Evolutionary conservation across 306 rosid species (phyloP).

Genomic region (Cicer bijugum): DNA sequence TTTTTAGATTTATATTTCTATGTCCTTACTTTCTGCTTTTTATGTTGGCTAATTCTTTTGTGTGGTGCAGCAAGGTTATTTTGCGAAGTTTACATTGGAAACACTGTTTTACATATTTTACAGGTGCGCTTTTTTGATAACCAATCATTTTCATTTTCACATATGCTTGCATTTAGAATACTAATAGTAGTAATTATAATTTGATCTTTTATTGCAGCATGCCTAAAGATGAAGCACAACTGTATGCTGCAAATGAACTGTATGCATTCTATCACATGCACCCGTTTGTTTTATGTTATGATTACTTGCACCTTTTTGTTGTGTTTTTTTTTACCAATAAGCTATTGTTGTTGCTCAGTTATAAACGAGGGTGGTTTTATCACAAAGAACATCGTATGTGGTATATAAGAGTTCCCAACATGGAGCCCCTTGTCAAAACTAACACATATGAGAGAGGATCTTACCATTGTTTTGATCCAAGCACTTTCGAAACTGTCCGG

Average conservation of each 20-base stretch:
- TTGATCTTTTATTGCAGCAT: conserved; percentile 58
- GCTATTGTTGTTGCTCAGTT: conserved; percentile 52
- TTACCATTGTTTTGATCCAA: conserved; percentile 85
- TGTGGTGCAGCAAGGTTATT: conserved; percentile 69
- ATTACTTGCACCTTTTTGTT: neutral
- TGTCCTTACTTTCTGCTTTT: neutral
- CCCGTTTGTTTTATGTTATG: neutral
- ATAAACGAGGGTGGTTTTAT: conserved; percentile 78
- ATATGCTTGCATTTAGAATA: neutral
- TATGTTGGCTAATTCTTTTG: conserved; percentile 24
- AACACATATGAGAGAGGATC: conserved; percentile 77
- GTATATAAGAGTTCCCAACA: conserved; percentile 67
- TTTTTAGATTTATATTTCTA: neutral
- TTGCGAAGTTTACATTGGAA: conserved; percentile 66
- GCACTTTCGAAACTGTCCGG: conserved; percentile 63
- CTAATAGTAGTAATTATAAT: neutral
- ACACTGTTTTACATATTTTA: conserved; percentile 81
- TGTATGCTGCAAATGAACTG: conserved; percentile 84
- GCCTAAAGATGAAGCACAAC: conserved; percentile 89
- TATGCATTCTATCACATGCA: conserved; percentile 48
- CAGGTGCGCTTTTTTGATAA: conserved; percentile 56
- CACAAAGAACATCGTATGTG: conserved; percentile 79
- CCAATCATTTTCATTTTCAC: conserved; percentile 22
- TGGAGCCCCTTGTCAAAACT: conserved; percentile 82
- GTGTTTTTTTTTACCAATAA: neutral